Conservation (phyloP, 306 rosid genomes). For the Citrullus mucosospermus region DNA sequence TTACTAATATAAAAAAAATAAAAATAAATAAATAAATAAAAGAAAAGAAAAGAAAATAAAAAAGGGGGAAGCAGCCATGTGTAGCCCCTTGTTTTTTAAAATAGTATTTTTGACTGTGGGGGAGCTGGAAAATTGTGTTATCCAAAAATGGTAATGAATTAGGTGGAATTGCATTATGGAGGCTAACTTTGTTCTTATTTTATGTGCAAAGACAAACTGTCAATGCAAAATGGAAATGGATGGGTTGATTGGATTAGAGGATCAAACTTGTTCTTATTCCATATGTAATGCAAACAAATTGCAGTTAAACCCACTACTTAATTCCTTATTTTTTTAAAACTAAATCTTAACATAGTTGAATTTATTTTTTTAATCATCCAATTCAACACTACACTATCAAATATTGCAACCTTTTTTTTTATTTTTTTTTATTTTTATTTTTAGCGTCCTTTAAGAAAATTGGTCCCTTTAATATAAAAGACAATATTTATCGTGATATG, state of each 20-base stretch:
- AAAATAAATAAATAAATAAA: no score
- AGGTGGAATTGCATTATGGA: constrained; percentile 1
- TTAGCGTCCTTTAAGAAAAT: background rate
- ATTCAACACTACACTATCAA: background rate
- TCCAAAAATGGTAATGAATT: background rate
- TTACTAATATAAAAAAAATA: no score
- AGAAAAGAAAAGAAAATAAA: background rate
- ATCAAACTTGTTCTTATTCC: background rate
- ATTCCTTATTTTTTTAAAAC: background rate
- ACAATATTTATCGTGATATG: background rate
- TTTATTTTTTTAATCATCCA: background rate
- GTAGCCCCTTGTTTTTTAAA: background rate
- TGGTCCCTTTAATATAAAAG: background rate
- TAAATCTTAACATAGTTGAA: background rate
- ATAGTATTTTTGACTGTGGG: background rate
- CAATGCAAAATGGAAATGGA: background rate
- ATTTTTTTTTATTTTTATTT: background rate
- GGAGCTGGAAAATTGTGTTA: background rate
- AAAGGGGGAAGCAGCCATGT: background rate
- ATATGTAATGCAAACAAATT: background rate
- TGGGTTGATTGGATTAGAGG: background rate
- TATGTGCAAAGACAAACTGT: background rate
- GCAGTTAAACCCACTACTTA: background rate
- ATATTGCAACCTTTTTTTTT: background rate
- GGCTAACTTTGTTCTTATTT: background rate